Evolutionary conservation across 805 yeast species (phyloP).

Genomic region (Wickerhamomyces hampshirensis): DNA sequence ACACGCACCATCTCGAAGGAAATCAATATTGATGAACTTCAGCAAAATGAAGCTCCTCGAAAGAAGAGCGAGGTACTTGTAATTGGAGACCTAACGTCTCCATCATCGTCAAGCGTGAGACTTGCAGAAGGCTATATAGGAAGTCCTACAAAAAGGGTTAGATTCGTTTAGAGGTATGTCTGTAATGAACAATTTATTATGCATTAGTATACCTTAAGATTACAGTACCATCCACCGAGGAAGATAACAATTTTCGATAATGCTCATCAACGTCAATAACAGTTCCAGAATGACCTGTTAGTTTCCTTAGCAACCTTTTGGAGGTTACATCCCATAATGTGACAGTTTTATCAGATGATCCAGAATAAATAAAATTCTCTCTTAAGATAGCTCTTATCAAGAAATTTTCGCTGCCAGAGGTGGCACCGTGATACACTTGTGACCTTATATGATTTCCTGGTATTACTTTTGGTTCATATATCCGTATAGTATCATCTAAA

Average conservation of each 20-base stretch:
- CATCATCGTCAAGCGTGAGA: slow-evolving; percentile 9
- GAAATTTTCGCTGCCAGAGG: slow-evolving; percentile 46
- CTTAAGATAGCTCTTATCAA: slow-evolving; percentile 45
- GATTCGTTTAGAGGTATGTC: slow-evolving; percentile 8
- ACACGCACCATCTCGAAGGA: slow-evolving; percentile 2
- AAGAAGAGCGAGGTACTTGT: background rate
- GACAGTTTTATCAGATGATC: slow-evolving; percentile 56
- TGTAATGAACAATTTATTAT: background rate
- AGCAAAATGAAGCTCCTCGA: background rate
- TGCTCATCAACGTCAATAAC: slow-evolving; percentile 58
- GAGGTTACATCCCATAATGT: slow-evolving; percentile 58
- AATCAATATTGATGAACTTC: slow-evolving; percentile 5
- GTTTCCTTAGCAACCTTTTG: slow-evolving; percentile 40
- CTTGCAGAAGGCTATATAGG: slow-evolving; percentile 3
- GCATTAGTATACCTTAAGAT: slow-evolving; percentile 35
- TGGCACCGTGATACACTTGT: slow-evolving; percentile 52
- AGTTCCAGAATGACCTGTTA: slow-evolving; percentile 57
- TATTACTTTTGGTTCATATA: slow-evolving; percentile 43
- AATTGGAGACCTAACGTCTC: slow-evolving; percentile 2
- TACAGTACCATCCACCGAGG: slow-evolving; percentile 53
- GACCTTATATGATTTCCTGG: slow-evolving; percentile 39
- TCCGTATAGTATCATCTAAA: slow-evolving; percentile 50
- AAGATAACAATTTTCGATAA: slow-evolving; percentile 36
- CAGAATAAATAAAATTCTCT: slow-evolving; percentile 43
- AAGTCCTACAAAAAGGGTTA: slow-evolving; percentile 6